These are phyloP conservation scores for Entamoeba invadens DNA, from an alignment of 208 protist genomes.

Conservation along the genomic window DNA sequence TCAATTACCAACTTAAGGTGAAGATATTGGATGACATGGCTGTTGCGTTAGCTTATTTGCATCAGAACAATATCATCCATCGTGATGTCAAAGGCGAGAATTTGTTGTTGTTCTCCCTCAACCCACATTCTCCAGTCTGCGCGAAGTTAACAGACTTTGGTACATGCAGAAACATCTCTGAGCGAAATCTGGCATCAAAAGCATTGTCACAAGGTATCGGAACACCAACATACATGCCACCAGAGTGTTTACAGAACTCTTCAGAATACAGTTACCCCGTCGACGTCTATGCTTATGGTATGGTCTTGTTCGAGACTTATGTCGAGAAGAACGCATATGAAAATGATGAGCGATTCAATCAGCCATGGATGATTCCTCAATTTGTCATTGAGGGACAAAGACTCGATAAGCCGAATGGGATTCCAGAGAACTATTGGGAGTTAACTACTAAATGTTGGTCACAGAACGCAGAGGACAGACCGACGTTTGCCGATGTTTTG, in stretches of 20 bases:
- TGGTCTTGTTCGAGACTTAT: not conserved
- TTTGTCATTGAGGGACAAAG: not conserved
- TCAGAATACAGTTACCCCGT: not conserved
- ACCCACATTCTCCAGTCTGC: too few species aligned
- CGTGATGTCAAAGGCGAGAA: not conserved
- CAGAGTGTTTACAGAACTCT: not conserved
- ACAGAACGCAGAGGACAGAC: not conserved
- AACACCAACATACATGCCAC: not conserved
- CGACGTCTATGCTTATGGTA: not conserved
- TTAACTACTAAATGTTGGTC: not conserved
- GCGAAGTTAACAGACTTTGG: not conserved
- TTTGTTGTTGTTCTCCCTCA: not conserved
- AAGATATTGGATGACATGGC: not conserved
- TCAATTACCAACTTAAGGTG: not conserved
- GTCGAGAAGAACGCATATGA: not conserved
- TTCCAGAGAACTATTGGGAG: not conserved
- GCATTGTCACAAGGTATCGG: not conserved
- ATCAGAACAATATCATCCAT: not conserved
- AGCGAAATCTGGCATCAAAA: not conserved
- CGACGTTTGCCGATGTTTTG: not conserved
- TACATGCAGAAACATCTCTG: not conserved
- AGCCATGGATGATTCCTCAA: not conserved
- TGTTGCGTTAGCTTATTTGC: not conserved
- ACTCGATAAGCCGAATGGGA: too few species aligned
- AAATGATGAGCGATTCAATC: not conserved